Evolutionary conservation across 805 yeast species (phyloP), one percentile per base, ranked within the genome.

Genomic region (Nakazawaea anatomiae): DNA sequence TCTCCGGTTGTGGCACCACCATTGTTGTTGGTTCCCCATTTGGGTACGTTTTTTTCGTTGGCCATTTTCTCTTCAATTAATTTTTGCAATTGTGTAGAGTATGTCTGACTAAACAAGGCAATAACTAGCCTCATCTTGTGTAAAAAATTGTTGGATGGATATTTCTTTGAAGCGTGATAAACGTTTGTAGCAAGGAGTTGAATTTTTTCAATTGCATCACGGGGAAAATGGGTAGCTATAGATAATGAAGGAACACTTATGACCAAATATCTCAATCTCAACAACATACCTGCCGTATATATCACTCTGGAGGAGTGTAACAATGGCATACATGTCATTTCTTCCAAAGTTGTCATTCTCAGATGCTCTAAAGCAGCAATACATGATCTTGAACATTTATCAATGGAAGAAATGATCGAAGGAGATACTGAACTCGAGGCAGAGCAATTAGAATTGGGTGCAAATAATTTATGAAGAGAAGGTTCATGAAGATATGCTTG

Each of bases 401-500:
- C 70, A 42, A 81, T 73, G 3, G 81, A 66, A 10, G 64, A 69
- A 6, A 74, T 64, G 1, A 80, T 64, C 25, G 58, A 52, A 3
- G 53, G 45, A 4, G 69, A 64, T 18, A 36, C 28, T 18, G 25
- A 18, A 18, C 25, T 18, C 43, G 58, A 29, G 46, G 54, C 9
- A 32, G 49, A 42, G n/a, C 47, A 12, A 3, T 38, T 38, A 2
- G 40, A 38, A 38, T 38, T 38, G 35, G 51, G 6, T 9, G 39
- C 8, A 38, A 52, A 46, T n/a, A 62, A 57, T 28, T 58, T 58
- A 11, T 61, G 63, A 48, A 69, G 60, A 39, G 67, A 64, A 51
- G 86, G 87, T 60, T 84, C 88, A 58, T 81, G 79, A 12, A 84
- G 64, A 60, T 80, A 83, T 0, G 88, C 88, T 59, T 83, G 85